Evolutionary conservation across 345 rosid species (phyloP).

Genomic region (Jatropha curcas): DNA sequence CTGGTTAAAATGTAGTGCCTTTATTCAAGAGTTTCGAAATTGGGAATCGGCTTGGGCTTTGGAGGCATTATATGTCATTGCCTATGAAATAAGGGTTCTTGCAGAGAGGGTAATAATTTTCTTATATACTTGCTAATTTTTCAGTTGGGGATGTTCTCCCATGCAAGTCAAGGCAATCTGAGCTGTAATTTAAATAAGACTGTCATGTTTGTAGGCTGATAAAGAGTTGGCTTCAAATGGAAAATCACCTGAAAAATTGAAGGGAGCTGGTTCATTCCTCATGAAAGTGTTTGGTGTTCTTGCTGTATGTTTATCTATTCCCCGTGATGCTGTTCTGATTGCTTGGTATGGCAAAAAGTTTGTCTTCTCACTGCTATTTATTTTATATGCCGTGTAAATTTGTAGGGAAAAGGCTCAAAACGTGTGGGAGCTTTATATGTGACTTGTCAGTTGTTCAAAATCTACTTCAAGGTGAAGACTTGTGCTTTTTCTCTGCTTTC

Average conservation of each 20-base stretch:
- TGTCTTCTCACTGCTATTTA: constrained; percentile 14
- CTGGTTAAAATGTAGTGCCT: constrained; percentile 52
- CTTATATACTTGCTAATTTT: background rate
- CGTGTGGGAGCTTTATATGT: constrained; percentile 93
- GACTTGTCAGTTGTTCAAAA: constrained; percentile 93
- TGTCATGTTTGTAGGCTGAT: constrained; percentile 62
- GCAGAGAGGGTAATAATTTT: constrained; percentile 70
- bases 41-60: constrained; percentile 99
- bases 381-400: constrained; percentile 16
- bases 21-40: constrained; percentile 95
- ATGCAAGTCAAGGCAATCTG: background rate
- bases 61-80: constrained; percentile 78
- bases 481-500: background rate
- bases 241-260: constrained; percentile 89
- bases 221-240: constrained; percentile 71
- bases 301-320: constrained; percentile 61
- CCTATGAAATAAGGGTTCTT: constrained; percentile 91
- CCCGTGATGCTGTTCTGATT: background rate
- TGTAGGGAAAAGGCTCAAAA: constrained; percentile 90
- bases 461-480: constrained; percentile 77
- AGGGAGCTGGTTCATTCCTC: constrained; percentile 93
- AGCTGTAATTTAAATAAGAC: background rate
- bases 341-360: background rate
- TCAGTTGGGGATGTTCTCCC: background rate
- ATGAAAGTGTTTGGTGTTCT: constrained; percentile 97